Percentiles rank a stretch among this genome's conserved stretches.
These are phyloP conservation scores for Populus simonii DNA, from an alignment of 345 rosid species.

Conservation along the genomic window DNA sequence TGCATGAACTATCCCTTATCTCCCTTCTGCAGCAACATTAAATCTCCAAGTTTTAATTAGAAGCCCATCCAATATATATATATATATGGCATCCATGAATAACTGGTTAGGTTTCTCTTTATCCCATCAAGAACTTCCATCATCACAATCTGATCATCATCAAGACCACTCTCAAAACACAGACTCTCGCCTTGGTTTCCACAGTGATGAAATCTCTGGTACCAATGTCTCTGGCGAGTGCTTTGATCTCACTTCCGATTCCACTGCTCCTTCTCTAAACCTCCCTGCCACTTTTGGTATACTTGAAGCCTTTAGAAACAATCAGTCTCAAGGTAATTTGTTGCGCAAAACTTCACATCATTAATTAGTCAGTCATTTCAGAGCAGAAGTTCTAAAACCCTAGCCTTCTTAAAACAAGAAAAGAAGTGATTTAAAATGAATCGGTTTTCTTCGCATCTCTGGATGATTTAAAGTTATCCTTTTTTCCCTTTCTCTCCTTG, in stretches of 20 bases:
- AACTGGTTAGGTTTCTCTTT: conserved; percentile 33
- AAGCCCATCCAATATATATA: neutral
- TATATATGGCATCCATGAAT: conserved; percentile 23
- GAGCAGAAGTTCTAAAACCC: conserved; percentile 21
- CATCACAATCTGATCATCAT: conserved; percentile 15
- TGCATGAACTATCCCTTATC: conserved; percentile 21
- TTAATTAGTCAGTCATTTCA: neutral
- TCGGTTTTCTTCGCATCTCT: neutral
- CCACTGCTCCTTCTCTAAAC: conserved; percentile 39
- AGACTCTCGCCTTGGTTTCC: conserved; percentile 16
- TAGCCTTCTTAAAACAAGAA: neutral
- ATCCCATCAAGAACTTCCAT: conserved; percentile 19
- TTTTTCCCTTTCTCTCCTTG: neutral
- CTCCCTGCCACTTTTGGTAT: conserved; percentile 51
- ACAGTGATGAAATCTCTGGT: conserved; percentile 18
- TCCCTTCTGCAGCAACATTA: neutral
- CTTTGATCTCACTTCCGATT: conserved; percentile 42
- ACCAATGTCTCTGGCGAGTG: conserved; percentile 44
- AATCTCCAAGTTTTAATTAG: neutral
- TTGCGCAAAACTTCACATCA: neutral
- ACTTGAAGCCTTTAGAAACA: conserved; percentile 62
- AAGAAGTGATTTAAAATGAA: neutral
- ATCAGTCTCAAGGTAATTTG: conserved; percentile 56
- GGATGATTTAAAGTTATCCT: neutral
- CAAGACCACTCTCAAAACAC: conserved; percentile 24